phyloP scores from a whole-genome alignment of 2,329 filamentous ascomycete species.

The Sporothrix brunneoviolacea region DNA sequence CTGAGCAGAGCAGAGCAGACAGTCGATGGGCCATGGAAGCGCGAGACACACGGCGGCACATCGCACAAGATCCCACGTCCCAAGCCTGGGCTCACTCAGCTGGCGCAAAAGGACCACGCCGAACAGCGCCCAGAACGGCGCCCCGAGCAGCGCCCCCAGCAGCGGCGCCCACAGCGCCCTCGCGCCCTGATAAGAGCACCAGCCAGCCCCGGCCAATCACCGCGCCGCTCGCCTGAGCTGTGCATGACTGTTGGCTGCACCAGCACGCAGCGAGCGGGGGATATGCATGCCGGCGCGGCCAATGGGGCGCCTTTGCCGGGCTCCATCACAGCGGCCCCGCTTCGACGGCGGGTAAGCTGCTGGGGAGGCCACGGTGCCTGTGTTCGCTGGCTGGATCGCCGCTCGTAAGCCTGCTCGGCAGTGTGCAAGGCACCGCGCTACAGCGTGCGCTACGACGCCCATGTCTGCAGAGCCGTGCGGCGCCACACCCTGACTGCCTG shows the following conservation, averaged over 20 bases:
- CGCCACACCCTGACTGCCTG: too few species aligned
- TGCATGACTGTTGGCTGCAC: constrained; percentile 9
- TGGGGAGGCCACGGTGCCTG: too few species aligned
- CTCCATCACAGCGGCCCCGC: constrained; percentile 16
- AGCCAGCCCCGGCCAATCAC: constrained; percentile 10
- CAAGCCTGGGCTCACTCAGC: too few species aligned
- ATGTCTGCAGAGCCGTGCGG: too few species aligned
- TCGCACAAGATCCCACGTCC: too few species aligned
- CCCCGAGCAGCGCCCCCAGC: not conserved
- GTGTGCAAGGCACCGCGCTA: not conserved
- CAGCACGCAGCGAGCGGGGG: constrained; percentile 8
- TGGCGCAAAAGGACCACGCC: too few species aligned
- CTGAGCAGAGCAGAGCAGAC: too few species aligned
- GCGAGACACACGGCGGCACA: too few species aligned
- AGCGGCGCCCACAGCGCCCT: too few species aligned
- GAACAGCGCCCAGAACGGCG: not conserved
- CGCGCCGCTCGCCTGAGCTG: not conserved
- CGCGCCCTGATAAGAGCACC: constrained; percentile 7
- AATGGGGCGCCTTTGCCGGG: constrained; percentile 4
- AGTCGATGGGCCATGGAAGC: too few species aligned
- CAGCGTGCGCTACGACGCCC: not conserved
- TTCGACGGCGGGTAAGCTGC: too few species aligned
- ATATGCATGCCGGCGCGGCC: constrained; percentile 6
- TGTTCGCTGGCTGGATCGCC: not conserved
- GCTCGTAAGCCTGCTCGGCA: not conserved